Evolutionary conservation across 148 eudicot species (phyloP).

Genomic region (Chenopodium berlandieri): DNA sequence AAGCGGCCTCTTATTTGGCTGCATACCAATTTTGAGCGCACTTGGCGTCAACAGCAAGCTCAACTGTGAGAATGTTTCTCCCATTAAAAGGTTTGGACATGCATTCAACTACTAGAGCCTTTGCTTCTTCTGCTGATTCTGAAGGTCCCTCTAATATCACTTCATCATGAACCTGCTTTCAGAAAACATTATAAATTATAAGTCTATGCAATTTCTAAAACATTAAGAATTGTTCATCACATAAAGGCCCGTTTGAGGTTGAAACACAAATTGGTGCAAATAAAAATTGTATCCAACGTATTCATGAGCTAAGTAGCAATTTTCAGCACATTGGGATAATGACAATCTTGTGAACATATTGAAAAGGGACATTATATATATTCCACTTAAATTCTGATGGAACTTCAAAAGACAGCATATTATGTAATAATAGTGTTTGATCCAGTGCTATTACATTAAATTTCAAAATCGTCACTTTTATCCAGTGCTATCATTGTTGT

Average conservation of each 20-base stretch:
- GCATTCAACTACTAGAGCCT: slow-evolving; percentile 74
- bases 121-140: slow-evolving; percentile 80
- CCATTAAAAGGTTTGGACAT: slow-evolving; percentile 91
- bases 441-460: too few relatives aligned
- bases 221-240: background rate
- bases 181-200: background rate
- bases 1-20: slow-evolving; percentile 43
- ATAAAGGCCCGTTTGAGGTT: background rate
- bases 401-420: background rate
- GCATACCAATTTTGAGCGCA: slow-evolving; percentile 87
- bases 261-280: background rate
- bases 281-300: background rate
- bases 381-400: background rate
- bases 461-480: too few relatives aligned
- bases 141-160: slow-evolving; percentile 93
- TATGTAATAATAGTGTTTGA: background rate
- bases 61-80: slow-evolving; percentile 69
- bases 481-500: too few relatives aligned
- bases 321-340: background rate
- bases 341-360: background rate
- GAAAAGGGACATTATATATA: background rate
- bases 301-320: background rate
- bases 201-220: background rate
- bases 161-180: slow-evolving; percentile 86
- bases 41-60: slow-evolving; percentile 80